Percentiles rank a stretch among this genome's conserved stretches.
Evolutionary conservation across 495 filamentous ascomycete genomes (phyloP).

Genomic region (Pseudevernia furfuracea): DNA sequence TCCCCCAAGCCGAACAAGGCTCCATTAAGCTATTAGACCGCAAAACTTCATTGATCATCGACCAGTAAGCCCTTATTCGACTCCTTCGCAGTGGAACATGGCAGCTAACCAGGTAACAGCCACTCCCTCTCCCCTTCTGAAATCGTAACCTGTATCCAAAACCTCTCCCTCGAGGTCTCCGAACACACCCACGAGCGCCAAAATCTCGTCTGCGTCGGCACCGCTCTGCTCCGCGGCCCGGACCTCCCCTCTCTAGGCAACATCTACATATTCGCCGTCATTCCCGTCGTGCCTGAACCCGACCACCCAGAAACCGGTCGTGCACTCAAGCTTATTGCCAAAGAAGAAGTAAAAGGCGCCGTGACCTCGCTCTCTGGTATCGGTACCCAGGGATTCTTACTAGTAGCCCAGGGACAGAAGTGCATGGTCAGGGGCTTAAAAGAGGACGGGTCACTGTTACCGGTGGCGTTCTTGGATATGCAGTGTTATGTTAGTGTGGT

Average conservation of each 20-base stretch:
- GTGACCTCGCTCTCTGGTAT: constrained; percentile 80
- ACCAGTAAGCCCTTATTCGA: constrained; percentile 44
- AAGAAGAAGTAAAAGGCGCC: constrained; percentile 89
- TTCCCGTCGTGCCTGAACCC: constrained; percentile 83
- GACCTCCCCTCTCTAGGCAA: constrained; percentile 78
- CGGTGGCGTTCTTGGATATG: constrained; percentile 97
- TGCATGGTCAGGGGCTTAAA: constrained; percentile 93
- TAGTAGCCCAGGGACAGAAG: constrained; percentile 92
- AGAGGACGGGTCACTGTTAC: constrained; percentile 83
- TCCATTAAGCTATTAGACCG: constrained; percentile 67
- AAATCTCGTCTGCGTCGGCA: constrained; percentile 76
- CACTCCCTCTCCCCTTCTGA: constrained; percentile 60
- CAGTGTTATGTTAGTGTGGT: constrained; percentile 78
- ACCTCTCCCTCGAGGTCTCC: constrained; percentile 77
- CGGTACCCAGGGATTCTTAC: constrained; percentile 86
- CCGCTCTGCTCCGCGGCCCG: constrained; percentile 74
- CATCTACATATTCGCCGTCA: constrained; percentile 86
- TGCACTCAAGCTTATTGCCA: constrained; percentile 75
- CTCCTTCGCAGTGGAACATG: neutral
- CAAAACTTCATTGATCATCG: constrained; percentile 66
- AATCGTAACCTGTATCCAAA: constrained; percentile 70
- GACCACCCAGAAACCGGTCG: constrained; percentile 74
- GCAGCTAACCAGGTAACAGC: constrained; percentile 24
- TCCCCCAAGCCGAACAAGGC: constrained; percentile 60
- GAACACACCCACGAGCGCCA: constrained; percentile 81